phyloP scores from a whole-genome alignment of 257 asterid genomes.

The Leptodermis oblonga region DNA sequence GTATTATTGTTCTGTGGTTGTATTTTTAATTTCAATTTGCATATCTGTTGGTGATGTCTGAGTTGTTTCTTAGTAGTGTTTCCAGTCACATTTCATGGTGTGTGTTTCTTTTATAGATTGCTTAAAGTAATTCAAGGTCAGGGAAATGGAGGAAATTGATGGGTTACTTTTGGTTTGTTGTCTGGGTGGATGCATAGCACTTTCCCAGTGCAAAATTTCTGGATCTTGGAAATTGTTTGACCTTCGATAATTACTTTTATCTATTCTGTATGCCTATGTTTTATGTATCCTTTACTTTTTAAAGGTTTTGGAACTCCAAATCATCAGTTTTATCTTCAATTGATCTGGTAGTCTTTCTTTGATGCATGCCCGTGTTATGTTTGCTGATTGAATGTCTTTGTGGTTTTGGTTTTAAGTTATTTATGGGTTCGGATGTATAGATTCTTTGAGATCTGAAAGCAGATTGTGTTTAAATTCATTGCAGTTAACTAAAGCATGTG shows the following conservation, averaged over 20 bases:
- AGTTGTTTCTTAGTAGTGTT: no score
- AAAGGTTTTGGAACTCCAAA: neutral
- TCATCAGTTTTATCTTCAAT: neutral
- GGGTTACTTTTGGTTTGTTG: neutral
- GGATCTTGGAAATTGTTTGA: neutral
- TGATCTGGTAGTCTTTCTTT: neutral
- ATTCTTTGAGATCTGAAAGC: slow-evolving; percentile 10
- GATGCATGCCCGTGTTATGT: neutral
- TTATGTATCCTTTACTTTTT: neutral
- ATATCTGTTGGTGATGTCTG: neutral
- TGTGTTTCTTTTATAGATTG: neutral
- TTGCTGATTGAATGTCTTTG: no score
- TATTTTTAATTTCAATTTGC: neutral
- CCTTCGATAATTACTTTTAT: no score
- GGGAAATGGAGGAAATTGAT: no score
- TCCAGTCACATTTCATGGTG: no score
- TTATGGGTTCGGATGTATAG: neutral
- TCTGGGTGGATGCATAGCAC: neutral
- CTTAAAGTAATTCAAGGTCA: no score
- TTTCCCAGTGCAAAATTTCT: neutral
- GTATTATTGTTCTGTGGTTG: neutral
- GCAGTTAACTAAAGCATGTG: slow-evolving; percentile 53
- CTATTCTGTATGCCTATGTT: neutral
- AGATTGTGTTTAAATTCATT: slow-evolving; percentile 17
- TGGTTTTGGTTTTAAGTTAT: no score